Percentiles rank a stretch among this genome's conserved stretches.
These are phyloP conservation scores for Fraxinus sp. DNA, from an alignment of 305 asterid genomes.

Conservation along the genomic window DNA sequence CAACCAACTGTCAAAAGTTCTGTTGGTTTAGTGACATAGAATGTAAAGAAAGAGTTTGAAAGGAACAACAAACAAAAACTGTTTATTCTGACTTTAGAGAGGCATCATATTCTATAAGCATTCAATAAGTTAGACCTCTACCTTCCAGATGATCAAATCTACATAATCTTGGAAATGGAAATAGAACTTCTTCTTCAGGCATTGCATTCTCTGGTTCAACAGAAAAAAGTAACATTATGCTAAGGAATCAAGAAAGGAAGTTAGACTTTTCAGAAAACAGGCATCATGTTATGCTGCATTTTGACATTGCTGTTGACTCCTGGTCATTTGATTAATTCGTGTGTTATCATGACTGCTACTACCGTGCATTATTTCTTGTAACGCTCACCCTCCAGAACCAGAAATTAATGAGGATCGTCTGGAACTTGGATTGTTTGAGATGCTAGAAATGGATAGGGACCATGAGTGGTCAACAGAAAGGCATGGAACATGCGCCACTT, in stretches of 20 bases:
- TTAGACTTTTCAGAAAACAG: background rate
- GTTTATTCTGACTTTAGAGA: conserved; percentile 6
- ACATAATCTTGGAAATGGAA: conserved; percentile 96
- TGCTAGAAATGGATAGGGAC: background rate
- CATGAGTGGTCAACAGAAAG: background rate
- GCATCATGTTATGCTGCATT: background rate
- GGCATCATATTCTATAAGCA: conserved; percentile 8
- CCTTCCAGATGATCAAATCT: conserved; percentile 95
- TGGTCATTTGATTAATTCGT: background rate
- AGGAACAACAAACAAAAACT: conserved; percentile 1
- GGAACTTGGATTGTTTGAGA: background rate
- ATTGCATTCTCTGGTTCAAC: conserved; percentile 74
- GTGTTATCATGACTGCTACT: background rate
- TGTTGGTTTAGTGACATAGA: conserved; percentile 6
- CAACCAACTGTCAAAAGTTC: conserved; percentile 26
- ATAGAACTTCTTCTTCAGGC: conserved; percentile 95
- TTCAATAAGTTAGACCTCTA: conserved; percentile 28
- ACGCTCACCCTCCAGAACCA: background rate
- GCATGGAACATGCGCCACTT: background rate
- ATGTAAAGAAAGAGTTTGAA: conserved; percentile 9
- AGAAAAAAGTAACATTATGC: conserved; percentile 21
- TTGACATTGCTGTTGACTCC: background rate
- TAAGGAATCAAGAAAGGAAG: conserved; percentile 12
- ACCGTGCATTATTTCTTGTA: background rate
- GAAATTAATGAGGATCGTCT: background rate